Conservation (phyloP, 192 early-diverging fungal genomes). For the Podila minutissima region DNA sequence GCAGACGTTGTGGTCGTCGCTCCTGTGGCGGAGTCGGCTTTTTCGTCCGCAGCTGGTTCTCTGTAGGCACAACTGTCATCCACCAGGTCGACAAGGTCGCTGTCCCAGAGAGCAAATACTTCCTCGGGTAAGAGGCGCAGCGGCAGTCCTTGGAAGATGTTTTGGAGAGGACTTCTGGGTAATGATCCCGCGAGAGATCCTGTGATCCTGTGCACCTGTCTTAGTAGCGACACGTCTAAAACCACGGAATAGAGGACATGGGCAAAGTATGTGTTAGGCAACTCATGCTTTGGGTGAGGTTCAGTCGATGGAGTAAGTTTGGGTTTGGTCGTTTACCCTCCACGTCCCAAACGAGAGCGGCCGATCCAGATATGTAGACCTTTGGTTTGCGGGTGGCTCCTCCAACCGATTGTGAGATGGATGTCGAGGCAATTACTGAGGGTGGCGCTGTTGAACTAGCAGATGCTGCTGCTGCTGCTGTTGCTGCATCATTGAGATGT, state of each 20-base stretch:
- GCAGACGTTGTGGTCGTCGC: not conserved
- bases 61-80: slow-evolving; percentile 19
- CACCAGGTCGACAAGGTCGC: slow-evolving; percentile 42
- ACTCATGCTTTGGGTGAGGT: not conserved
- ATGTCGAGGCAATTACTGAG: too few species aligned
- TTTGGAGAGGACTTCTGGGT: slow-evolving; percentile 78
- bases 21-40: not conserved
- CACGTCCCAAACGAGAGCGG: slow-evolving; percentile 40
- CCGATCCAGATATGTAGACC: slow-evolving; percentile 13
- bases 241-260: not conserved
- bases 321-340: slow-evolving; percentile 9
- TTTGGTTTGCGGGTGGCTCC: not conserved
- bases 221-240: slow-evolving; percentile 62
- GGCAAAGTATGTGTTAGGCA: not conserved
- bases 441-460: too few species aligned
- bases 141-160: slow-evolving; percentile 79
- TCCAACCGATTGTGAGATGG: not conserved
- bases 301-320: not conserved
- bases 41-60: not conserved
- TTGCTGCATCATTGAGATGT: slow-evolving; percentile 4
- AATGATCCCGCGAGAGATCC: slow-evolving; percentile 77
- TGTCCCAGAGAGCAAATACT: slow-evolving; percentile 61
- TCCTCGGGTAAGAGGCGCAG: slow-evolving; percentile 80
- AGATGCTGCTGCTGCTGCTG: not conserved
- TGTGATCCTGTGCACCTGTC: slow-evolving; percentile 66